Evolutionary conservation across 2,329 filamentous ascomycete genomes (phyloP), one percentile per base, ranked within the genome.

Genomic region (Rhinocladiella similis): DNA sequence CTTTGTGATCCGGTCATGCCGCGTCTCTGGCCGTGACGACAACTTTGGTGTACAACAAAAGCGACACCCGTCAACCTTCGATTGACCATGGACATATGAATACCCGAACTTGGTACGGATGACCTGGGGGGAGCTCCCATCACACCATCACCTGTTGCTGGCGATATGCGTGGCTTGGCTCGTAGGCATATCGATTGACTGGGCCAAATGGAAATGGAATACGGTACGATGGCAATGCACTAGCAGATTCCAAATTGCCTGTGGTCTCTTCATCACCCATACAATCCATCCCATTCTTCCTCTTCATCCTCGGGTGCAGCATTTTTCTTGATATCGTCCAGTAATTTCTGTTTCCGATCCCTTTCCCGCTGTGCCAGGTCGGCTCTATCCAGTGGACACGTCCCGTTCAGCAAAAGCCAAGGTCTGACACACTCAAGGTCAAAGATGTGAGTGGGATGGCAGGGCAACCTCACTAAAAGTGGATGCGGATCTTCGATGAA

Each of bases 391-490:
- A 87, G 73, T 16, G 84, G 84, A 70, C 84, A 87, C 18, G 83
- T 86, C 7, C 82, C 81, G 60, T 85, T 82, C 53, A 87, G 73
- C 62, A 85, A 80, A 60, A 87, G 70, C 84, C 84, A 87, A 0
- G 84, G 84, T 56, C 78, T 72, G 59, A 87, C 83, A 69, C 84
- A 87, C 64, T 87, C 84, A 22, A 87, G 69, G 70, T 87, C 84
- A 69, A 86, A 87, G 18, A 83, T 65, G 67, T 87, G 84, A 36
- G 79, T 79, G 14, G 79, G 74, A 67, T 86, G 82, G 62, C 84
- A 87, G 9, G 84, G 82, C 29, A 87, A 68, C 25, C 78, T 76
- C 45, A 87, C 83, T 35, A 87, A 81, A 16, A 87, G 78, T n/a
- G 84, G 84, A 63, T 85, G 84, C 43, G 78, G 62, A 62, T 86